A percentile compares a stretch with the other conserved stretches of the same genome.
These are phyloP conservation scores for Sugiyamaella novakii DNA, from an alignment of 1,139 yeast genomes.

Conservation along the genomic window DNA sequence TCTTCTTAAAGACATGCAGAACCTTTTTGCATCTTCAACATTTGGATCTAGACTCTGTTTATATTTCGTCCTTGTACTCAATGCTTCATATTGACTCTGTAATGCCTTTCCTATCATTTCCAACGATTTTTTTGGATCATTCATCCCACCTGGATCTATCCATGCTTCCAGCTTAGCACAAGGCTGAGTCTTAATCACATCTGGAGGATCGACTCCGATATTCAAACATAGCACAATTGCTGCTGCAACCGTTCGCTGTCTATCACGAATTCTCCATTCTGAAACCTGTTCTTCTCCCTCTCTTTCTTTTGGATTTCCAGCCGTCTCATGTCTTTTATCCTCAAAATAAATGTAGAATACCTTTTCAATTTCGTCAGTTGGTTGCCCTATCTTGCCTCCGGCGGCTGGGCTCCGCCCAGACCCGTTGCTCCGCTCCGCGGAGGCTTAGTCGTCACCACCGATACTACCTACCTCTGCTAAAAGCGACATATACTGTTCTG, in stretches of 20 bases:
- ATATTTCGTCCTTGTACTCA: conserved; percentile 83
- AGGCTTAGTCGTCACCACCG: not conserved
- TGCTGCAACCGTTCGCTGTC: conserved; percentile 94
- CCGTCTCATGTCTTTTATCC: conserved; percentile 88
- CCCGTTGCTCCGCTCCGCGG: conserved; percentile 3
- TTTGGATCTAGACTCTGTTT: conserved; percentile 92
- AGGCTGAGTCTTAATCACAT: conserved; percentile 88
- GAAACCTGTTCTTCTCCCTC: conserved; percentile 53
- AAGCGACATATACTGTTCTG: conserved; percentile 63
- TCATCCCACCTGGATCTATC: conserved; percentile 84
- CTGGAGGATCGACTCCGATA: conserved; percentile 97
- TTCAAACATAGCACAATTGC: conserved; percentile 88
- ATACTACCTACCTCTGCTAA: conserved; percentile 52
- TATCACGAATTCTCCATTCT: conserved; percentile 93
- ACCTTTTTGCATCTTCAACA: conserved; percentile 91
- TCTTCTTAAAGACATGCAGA: conserved; percentile 84
- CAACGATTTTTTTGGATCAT: conserved; percentile 88
- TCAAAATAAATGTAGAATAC: conserved; percentile 79
- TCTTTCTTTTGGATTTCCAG: conserved; percentile 74
- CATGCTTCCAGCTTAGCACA: conserved; percentile 93
- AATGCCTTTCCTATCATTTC: conserved; percentile 88
- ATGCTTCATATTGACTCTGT: conserved; percentile 85
- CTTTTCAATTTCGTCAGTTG: too few species aligned
- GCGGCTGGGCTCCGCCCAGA: conserved; percentile 5
- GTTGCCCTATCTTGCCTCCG: not conserved